Base-by-base conservation (phyloP, 176 grass and related monocot genomes). In the Carex kokanica region DNA sequence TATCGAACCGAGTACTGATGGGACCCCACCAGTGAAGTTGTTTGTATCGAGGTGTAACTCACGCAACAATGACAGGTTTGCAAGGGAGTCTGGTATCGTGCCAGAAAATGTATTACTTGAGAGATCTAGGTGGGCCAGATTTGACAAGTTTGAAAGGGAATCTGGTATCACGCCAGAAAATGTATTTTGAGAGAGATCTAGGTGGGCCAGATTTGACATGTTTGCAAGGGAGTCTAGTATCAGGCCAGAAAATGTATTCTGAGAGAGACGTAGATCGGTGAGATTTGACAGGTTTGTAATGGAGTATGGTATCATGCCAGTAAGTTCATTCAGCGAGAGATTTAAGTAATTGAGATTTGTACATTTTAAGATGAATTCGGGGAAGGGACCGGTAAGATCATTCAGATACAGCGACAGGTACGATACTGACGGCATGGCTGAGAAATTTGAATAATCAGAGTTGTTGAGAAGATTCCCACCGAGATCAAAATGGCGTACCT, bases 281-380 rank as follows among this genome's bases (percentile, higher is more conserved):
- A 94, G 55, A 29, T 78, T 83, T 0, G 83, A 49, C 36, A 97
- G 6, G 51, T 69, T 94, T 0, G 64, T 80, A 2, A 97, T 58
- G 4, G 86, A 86, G 52, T 0, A 9, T 1, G 91, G 92, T 81
- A 97, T 88, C 0, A 12, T 29, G 11, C 92, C 90, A 18, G 55
- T 0, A 56, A 94, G 69, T 32, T 36, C 58, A 81, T 97, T 97
- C 23, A 84, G 2, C 0, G 94, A 91, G 5, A 94, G 60, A 38
- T 97, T 90, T 1, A 97, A 74, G 74, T 86, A 86, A 0, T n/a
- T 58, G 21, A 94, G 56, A 29, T 78, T 77, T 18, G 20, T 10
- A n/a, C 86, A 94, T 13, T 85, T 85, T 16, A 94, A 66, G 41
- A 82, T 81, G 78, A 92, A 85, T 27, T 61, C 79, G 18, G 92